These are phyloP conservation scores for Sordariomycetes sp. DNA, from an alignment of 2,329 filamentous ascomycete genomes.

Conservation along the genomic window DNA sequence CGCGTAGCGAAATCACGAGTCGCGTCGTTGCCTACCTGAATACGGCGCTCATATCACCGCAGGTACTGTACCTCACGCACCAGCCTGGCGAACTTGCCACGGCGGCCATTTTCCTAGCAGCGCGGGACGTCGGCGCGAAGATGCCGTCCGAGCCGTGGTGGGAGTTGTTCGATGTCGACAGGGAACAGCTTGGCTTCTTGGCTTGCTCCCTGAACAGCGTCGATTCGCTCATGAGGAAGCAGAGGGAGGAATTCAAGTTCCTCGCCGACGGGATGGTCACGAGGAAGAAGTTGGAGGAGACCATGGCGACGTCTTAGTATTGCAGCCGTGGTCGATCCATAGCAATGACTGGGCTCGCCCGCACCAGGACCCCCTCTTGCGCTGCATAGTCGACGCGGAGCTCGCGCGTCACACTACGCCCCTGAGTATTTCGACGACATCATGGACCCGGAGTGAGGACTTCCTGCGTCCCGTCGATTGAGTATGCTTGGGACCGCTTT, in stretches of 20 bases:
- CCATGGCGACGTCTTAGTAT: not conserved
- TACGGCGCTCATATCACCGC: slow-evolving; percentile 72
- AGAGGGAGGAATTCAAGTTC: slow-evolving; percentile 44
- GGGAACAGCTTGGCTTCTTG: slow-evolving; percentile 88
- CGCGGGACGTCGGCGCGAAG: slow-evolving; percentile 63
- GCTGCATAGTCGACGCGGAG: not conserved
- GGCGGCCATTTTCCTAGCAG: slow-evolving; percentile 83
- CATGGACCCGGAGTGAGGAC: not conserved
- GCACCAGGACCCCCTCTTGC: no score
- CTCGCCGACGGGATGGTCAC: slow-evolving; percentile 42
- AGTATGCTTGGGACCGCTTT: not conserved
- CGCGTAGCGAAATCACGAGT: slow-evolving; percentile 4
- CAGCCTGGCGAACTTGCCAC: slow-evolving; percentile 80
- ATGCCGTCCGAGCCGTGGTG: slow-evolving; percentile 86
- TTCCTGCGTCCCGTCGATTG: not conserved
- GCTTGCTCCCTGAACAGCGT: slow-evolving; percentile 78
- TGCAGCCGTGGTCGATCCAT: not conserved
- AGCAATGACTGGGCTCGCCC: not conserved
- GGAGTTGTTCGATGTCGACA: slow-evolving; percentile 94
- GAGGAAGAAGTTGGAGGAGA: slow-evolving; percentile 44
- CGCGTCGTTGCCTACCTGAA: slow-evolving; percentile 74
- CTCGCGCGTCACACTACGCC: not conserved
- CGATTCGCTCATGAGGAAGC: slow-evolving; percentile 54
- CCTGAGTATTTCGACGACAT: not conserved
- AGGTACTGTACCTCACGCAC: slow-evolving; percentile 83